phyloP scores from a whole-genome alignment of 495 filamentous ascomycete genomes.

The Tuber borchii region DNA sequence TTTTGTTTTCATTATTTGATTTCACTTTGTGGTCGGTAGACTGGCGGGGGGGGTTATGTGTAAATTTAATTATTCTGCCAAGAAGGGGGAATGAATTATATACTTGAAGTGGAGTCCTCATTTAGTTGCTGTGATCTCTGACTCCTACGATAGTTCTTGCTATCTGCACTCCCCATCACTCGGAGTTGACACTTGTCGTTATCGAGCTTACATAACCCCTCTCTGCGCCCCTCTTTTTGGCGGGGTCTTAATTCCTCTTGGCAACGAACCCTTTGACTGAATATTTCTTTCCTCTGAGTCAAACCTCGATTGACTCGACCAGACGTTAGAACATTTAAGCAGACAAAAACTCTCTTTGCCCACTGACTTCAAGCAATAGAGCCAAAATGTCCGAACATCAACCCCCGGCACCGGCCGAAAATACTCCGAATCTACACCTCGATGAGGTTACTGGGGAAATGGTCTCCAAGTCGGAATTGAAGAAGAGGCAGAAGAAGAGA shows the following conservation, averaged over 20 bases:
- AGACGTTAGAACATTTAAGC: neutral
- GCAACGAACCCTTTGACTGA: neutral
- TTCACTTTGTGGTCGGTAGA: neutral
- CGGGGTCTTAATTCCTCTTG: neutral
- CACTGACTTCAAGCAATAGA: neutral
- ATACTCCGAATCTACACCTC: constrained; percentile 66
- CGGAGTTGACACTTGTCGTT: neutral
- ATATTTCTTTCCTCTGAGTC: constrained; percentile 1
- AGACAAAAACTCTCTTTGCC: neutral
- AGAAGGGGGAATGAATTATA: neutral
- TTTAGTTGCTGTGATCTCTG: neutral
- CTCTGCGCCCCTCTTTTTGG: constrained; percentile 20
- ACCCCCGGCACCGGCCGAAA: constrained; percentile 45
- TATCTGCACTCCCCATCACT: neutral
- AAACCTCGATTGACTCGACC: neutral
- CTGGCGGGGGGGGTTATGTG: neutral
- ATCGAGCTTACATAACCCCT: neutral
- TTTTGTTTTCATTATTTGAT: constrained; percentile 7
- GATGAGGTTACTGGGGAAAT: constrained; percentile 82
- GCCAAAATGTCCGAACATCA: constrained; percentile 51
- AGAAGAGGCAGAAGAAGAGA: constrained; percentile 91
- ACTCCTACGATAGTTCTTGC: neutral
- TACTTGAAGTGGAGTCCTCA: neutral
- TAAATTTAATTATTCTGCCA: neutral
- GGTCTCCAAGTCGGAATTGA: constrained; percentile 81